Percentiles rank a stretch among this genome's conserved stretches.
Evolutionary conservation across 2,329 filamentous ascomycete species (phyloP).

Genomic region (Alternaria angustiovoidea): DNA sequence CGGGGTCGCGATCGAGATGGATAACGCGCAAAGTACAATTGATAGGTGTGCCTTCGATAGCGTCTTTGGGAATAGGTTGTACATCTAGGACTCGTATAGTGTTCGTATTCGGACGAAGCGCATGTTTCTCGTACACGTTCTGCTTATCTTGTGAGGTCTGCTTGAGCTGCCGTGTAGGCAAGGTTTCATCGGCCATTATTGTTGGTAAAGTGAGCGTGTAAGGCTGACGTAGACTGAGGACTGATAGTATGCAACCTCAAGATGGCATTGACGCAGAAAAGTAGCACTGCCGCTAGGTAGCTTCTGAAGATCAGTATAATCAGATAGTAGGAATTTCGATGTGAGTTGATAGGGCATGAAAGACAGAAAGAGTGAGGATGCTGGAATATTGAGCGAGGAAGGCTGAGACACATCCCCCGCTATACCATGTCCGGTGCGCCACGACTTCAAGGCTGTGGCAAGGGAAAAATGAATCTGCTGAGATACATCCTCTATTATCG

Average conservation of each 20-base stretch:
- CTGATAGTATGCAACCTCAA: neutral
- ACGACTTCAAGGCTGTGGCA: too few relatives aligned
- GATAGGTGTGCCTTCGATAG: neutral
- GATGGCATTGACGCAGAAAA: neutral
- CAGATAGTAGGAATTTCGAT: fast-evolving
- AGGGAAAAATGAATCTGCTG: too few relatives aligned
- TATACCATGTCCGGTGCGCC: too few relatives aligned
- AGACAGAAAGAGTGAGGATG: too few relatives aligned
- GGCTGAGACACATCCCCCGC: too few relatives aligned
- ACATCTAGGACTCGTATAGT: neutral
- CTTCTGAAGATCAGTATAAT: neutral
- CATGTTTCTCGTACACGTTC: neutral
- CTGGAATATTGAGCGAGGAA: too few relatives aligned
- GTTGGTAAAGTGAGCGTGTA: neutral
- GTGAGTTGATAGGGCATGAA: too few relatives aligned
- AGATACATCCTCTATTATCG: too few relatives aligned
- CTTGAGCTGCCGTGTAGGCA: fast-evolving
- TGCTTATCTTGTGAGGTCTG: fast-evolving
- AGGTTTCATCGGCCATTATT: neutral
- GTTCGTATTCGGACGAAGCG: neutral
- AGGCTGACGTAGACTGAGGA: neutral
- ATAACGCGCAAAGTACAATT: neutral
- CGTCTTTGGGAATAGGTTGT: neutral
- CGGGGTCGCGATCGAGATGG: neutral
- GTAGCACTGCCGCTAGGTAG: neutral